Percentiles rank a stretch among this genome's conserved stretches.
Conservation (phyloP, 345 rosid genomes). For the Gossypium turneri region DNA sequence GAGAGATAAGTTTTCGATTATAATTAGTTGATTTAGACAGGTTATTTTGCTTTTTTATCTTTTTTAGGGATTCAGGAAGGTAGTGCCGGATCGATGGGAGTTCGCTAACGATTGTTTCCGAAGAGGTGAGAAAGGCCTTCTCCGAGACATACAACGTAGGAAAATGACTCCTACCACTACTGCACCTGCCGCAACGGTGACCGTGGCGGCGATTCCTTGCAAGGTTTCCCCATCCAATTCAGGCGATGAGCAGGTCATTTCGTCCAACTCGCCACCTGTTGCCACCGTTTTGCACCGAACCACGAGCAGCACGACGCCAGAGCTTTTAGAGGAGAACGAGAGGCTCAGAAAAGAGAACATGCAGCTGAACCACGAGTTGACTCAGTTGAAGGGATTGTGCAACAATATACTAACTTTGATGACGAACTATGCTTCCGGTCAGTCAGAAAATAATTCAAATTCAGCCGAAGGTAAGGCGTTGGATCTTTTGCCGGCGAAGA, state of each 20-base stretch:
- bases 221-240: slow-evolving; percentile 61
- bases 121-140: slow-evolving; percentile 71
- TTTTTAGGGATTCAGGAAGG: slow-evolving; percentile 80
- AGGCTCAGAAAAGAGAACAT: slow-evolving; percentile 65
- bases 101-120: slow-evolving; percentile 76
- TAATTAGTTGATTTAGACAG: not conserved
- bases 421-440: slow-evolving; percentile 57
- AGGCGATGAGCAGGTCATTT: slow-evolving; percentile 78
- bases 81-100: slow-evolving; percentile 96
- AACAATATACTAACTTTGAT: slow-evolving; percentile 54
- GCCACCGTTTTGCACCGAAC: slow-evolving; percentile 34
- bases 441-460: slow-evolving; percentile 24
- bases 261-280: slow-evolving; percentile 65
- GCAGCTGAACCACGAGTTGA: slow-evolving; percentile 62
- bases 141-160: slow-evolving; percentile 82
- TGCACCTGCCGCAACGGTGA: slow-evolving; percentile 17
- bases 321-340: slow-evolving; percentile 80
- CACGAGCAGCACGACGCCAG: slow-evolving; percentile 68
- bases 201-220: slow-evolving; percentile 25
- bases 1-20: not conserved
- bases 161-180: slow-evolving; percentile 45
- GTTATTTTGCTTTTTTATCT: not conserved
- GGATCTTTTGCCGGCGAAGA: slow-evolving; percentile 39
- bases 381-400: slow-evolving; percentile 63
- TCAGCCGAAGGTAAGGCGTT: slow-evolving; percentile 39